phyloP scores from a whole-genome alignment of 768 basidiomycete genomes.

The Phanerochaete sordida region DNA sequence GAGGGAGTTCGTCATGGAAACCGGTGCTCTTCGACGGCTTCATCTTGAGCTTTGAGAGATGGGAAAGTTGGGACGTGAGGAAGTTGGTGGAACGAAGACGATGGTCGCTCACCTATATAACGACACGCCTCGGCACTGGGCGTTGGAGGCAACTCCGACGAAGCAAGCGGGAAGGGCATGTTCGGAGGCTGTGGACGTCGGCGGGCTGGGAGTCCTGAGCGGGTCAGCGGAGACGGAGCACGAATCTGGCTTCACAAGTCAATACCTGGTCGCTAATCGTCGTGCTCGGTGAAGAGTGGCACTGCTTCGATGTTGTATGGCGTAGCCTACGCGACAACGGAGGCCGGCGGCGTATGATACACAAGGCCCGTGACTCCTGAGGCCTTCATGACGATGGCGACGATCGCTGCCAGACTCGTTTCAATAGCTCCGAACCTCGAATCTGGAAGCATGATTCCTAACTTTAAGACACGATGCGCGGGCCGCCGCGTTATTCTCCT shows the following conservation, averaged over 20 bases:
- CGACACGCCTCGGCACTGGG: not conserved
- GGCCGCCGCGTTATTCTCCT: not conserved
- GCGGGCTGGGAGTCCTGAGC: not conserved
- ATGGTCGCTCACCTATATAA: not conserved
- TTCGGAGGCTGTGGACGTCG: not conserved
- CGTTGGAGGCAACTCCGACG: not conserved
- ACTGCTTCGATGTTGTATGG: not conserved
- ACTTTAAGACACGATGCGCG: not conserved
- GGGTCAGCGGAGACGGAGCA: not conserved
- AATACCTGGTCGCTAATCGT: not conserved
- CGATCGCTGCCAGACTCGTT: not conserved
- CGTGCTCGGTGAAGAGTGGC: not conserved
- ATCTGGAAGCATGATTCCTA: not conserved
- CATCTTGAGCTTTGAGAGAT: not conserved
- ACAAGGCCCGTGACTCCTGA: not conserved
- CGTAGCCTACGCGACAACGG: not conserved
- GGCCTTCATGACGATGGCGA: not conserved
- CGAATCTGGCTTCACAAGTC: not conserved
- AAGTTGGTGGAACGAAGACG: not conserved
- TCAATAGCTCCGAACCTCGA: not conserved
- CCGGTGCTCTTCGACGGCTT: not conserved
- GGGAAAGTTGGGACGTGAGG: not conserved
- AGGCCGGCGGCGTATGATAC: not conserved
- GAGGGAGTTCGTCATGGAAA: not conserved
- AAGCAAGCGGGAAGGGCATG: not conserved